Percentiles rank a stretch among this genome's conserved stretches.
Conservation (phyloP, 2,329 filamentous ascomycete genomes). For the Colletotrichum kahawae region DNA sequence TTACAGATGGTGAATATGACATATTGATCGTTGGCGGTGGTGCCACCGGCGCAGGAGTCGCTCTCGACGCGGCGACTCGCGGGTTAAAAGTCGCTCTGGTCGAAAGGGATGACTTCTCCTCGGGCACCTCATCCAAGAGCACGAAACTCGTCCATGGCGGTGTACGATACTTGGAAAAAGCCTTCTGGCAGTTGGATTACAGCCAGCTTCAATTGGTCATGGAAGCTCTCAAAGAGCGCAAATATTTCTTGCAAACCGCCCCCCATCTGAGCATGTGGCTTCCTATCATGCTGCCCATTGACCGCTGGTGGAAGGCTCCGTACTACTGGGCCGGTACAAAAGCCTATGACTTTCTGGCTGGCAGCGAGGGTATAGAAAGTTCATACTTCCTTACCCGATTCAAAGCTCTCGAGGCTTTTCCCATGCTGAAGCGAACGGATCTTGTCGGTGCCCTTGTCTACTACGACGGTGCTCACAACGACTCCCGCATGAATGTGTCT, state of each 20-base stretch:
- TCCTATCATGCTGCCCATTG: slow-evolving; percentile 77
- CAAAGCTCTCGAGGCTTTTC: slow-evolving; percentile 85
- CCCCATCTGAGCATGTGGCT: slow-evolving; percentile 77
- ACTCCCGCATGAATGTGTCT: slow-evolving; percentile 91
- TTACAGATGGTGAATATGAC: slow-evolving; percentile 63
- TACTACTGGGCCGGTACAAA: slow-evolving; percentile 83
- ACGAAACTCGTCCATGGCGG: slow-evolving; percentile 81
- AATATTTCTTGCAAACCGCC: slow-evolving; percentile 77
- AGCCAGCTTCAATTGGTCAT: slow-evolving; percentile 74
- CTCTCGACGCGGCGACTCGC: slow-evolving; percentile 73
- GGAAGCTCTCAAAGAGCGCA: slow-evolving; percentile 75
- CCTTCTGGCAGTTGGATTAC: slow-evolving; percentile 77
- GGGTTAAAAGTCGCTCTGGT: slow-evolving; percentile 75
- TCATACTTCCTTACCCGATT: slow-evolving; percentile 88
- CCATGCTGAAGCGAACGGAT: slow-evolving; percentile 83
- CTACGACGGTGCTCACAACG: slow-evolving; percentile 91
- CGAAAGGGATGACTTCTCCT: slow-evolving; percentile 76
- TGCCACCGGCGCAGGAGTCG: slow-evolving; percentile 74
- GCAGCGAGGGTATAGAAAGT: slow-evolving; percentile 85
- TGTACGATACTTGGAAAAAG: slow-evolving; percentile 77
- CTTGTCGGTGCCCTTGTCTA: slow-evolving; percentile 85
- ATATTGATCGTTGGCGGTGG: slow-evolving; percentile 74
- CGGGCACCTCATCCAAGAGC: slow-evolving; percentile 76
- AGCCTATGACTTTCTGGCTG: slow-evolving; percentile 84
- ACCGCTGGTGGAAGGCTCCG: slow-evolving; percentile 79